These are phyloP conservation scores for Periconia sp. DNA, from an alignment of 2,329 filamentous ascomycete species.

Conservation along the genomic window DNA sequence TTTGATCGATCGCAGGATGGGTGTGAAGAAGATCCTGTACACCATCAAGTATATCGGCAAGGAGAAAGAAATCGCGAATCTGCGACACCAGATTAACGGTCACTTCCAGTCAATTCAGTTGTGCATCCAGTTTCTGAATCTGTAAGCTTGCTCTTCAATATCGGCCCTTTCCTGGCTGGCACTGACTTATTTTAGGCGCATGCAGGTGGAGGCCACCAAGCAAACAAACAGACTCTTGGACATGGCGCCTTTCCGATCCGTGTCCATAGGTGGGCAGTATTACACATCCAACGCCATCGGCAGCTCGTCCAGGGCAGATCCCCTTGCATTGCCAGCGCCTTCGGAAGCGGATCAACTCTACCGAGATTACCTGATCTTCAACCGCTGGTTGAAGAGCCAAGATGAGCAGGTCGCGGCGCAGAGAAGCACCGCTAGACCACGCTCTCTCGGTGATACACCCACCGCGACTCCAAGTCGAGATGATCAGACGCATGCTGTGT, in stretches of 20 bases:
- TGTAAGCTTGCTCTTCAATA: conserved; percentile 17
- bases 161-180: background rate
- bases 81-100: conserved; percentile 30
- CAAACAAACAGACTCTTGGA: conserved; percentile 19
- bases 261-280: conserved; percentile 27
- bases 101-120: conserved; percentile 35
- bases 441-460: conserved; percentile 25
- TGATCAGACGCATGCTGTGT: conserved; percentile 25
- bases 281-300: conserved; percentile 26
- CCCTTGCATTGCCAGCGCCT: conserved; percentile 23
- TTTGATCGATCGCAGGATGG: conserved; percentile 35
- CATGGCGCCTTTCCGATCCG: conserved; percentile 23
- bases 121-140: conserved; percentile 33
- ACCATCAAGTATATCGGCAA: conserved; percentile 37
- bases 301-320: conserved; percentile 15
- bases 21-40: conserved; percentile 29
- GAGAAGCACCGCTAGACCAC: conserved; percentile 14
- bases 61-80: conserved; percentile 34
- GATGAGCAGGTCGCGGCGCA: conserved; percentile 29
- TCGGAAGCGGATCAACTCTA: conserved; percentile 33
- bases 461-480: conserved; percentile 18
- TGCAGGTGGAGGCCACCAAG: conserved; percentile 31
- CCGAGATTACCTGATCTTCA: conserved; percentile 34
- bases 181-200: conserved; percentile 23
- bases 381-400: conserved; percentile 28